Percentiles rank a stretch among this genome's conserved stretches.
phyloP scores from a whole-genome alignment of 176 grass and related monocot species.

The Tillandsia fasciculata region DNA sequence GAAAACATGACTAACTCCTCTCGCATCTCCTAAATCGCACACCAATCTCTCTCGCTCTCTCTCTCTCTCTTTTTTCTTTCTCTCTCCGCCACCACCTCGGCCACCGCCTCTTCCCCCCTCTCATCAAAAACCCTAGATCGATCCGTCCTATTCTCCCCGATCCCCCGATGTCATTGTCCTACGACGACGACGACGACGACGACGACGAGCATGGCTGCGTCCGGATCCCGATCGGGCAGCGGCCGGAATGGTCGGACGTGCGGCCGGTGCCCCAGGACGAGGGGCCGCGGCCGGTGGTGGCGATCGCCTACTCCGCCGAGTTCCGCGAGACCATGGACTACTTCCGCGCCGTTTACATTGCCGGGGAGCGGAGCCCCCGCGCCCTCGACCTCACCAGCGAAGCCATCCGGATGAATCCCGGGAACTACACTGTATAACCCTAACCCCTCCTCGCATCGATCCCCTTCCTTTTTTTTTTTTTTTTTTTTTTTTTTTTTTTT shows the following conservation, averaged over 20 bases:
- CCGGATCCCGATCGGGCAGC: conserved; percentile 35
- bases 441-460: not conserved
- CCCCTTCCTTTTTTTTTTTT: not conserved
- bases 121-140: too few species aligned
- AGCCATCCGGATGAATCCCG: conserved; percentile 63
- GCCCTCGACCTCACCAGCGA: conserved; percentile 60
- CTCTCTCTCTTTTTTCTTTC: too few species aligned
- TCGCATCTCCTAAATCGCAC: too few species aligned
- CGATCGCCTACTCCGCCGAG: conserved; percentile 59
- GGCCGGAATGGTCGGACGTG: conserved; percentile 70
- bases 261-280: conserved; percentile 62
- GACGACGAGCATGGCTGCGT: not conserved
- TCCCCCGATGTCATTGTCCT: conserved; percentile 19
- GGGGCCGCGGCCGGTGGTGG: conserved; percentile 49
- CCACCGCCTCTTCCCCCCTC: too few species aligned
- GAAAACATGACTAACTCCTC: too few species aligned
- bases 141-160: too few species aligned
- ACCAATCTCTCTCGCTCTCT: too few species aligned
- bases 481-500: not conserved
- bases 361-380: conserved; percentile 52
- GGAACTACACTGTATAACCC: conserved; percentile 68
- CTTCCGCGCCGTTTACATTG: conserved; percentile 75
- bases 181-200: conserved; percentile 11
- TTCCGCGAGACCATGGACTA: conserved; percentile 92
- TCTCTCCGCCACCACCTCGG: too few species aligned